phyloP scores from a whole-genome alignment of 768 basidiomycete genomes.

The Termitomyces sp. region DNA sequence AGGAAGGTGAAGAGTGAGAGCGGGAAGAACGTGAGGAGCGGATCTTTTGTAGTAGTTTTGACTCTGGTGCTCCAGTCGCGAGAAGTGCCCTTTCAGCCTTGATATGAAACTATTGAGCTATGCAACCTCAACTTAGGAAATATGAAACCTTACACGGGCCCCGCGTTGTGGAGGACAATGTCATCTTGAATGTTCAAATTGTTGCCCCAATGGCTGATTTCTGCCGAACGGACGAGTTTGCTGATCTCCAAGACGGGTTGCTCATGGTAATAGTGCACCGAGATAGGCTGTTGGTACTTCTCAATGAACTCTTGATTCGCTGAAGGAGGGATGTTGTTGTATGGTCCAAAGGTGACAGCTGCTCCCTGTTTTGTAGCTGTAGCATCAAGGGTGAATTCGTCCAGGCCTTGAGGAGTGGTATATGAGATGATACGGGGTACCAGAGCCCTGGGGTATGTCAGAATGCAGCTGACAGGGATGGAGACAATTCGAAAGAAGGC shows the following conservation, averaged over 20 bases:
- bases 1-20: slow-evolving; percentile 76
- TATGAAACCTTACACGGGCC: slow-evolving; percentile 64
- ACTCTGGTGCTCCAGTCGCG: slow-evolving; percentile 81
- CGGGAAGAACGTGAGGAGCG: slow-evolving; percentile 66
- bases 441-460: slow-evolving; percentile 45
- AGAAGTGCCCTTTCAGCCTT: slow-evolving; percentile 95
- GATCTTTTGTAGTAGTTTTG: slow-evolving; percentile 64
- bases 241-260: slow-evolving; percentile 74
- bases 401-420: slow-evolving; percentile 58
- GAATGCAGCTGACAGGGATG: background rate
- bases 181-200: slow-evolving; percentile 93
- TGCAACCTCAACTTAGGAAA: background rate
- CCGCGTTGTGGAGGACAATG: slow-evolving; percentile 80
- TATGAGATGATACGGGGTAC: slow-evolving; percentile 66
- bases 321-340: slow-evolving; percentile 65
- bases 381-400: slow-evolving; percentile 54
- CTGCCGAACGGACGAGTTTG: slow-evolving; percentile 68
- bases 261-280: slow-evolving; percentile 79
- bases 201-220: slow-evolving; percentile 96
- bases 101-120: background rate
- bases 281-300: slow-evolving; percentile 57
- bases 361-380: slow-evolving; percentile 69
- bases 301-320: slow-evolving; percentile 48
- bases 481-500: slow-evolving; percentile 18
- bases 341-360: slow-evolving; percentile 87